These are phyloP conservation scores for Phialophora tarda DNA, from an alignment of 2,329 filamentous ascomycete species.

Conservation along the genomic window DNA sequence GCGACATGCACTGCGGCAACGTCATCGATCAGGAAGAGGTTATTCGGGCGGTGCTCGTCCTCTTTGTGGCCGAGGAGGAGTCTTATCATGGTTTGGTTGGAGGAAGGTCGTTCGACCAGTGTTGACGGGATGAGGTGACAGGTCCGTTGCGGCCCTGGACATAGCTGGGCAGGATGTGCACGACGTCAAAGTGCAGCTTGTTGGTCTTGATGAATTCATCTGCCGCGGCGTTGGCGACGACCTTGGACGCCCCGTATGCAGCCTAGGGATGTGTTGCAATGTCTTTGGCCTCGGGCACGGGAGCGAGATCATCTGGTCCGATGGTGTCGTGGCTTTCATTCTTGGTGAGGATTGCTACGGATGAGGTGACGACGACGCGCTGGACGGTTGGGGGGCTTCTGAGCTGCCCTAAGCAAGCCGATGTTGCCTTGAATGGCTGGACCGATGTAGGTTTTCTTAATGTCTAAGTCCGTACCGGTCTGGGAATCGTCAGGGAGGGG, in stretches of 20 bases:
- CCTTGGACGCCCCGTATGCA: slow-evolving; percentile 6
- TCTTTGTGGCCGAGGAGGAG: slow-evolving; percentile 20
- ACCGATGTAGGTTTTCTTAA: not conserved
- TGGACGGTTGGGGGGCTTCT: slow-evolving; percentile 4
- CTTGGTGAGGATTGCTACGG: not conserved
- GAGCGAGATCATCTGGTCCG: slow-evolving; percentile 6
- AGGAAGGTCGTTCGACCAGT: slow-evolving; percentile 3
- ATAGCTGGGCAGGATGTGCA: slow-evolving; percentile 2
- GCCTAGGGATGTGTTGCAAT: not conserved
- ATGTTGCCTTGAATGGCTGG: slow-evolving; percentile 3
- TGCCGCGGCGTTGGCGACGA: slow-evolving; percentile 2
- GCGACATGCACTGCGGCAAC: slow-evolving; percentile 49
- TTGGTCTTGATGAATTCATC: slow-evolving; percentile 10
- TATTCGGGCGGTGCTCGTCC: slow-evolving; percentile 44
- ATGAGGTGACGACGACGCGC: slow-evolving; percentile 5
- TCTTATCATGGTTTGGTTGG: slow-evolving; percentile 21
- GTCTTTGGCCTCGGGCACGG: not conserved
- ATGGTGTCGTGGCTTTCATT: not conserved
- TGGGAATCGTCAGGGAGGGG: slow-evolving; percentile 10
- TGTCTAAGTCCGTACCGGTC: slow-evolving; percentile 1
- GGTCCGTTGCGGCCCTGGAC: slow-evolving; percentile 11
- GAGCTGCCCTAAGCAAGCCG: slow-evolving; percentile 7
- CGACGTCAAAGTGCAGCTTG: slow-evolving; percentile 7
- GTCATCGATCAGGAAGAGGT: slow-evolving; percentile 50
- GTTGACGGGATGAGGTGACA: slow-evolving; percentile 13